phyloP scores from a whole-genome alignment of 306 rosid genomes.

The Arachis hypogaea region DNA sequence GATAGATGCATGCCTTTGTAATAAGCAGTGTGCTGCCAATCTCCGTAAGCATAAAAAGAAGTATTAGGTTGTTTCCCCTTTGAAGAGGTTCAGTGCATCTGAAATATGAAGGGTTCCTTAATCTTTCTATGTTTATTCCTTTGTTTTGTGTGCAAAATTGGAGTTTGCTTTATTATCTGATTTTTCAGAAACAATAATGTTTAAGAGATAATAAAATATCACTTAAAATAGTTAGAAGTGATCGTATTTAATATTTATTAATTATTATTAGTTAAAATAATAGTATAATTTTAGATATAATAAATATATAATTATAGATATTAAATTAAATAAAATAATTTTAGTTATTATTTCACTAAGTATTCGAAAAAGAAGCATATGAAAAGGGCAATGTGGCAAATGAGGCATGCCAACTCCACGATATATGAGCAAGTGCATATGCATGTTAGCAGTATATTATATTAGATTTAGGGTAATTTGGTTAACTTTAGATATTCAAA shows the following conservation, averaged over 20 bases:
- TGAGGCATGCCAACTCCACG: no score
- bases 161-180: conserved; percentile 21
- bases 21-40: conserved; percentile 32
- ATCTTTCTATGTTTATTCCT: not conserved
- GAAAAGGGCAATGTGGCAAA: no score
- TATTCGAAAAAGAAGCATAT: not conserved
- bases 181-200: not conserved
- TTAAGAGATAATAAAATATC: no score
- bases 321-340: no score
- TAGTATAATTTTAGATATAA: no score
- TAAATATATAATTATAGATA: no score
- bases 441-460: not conserved
- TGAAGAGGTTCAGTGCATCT: conserved; percentile 1
- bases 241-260: no score
- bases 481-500: not conserved
- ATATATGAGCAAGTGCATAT: not conserved
- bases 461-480: no score
- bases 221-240: no score
- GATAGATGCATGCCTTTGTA: conserved; percentile 22
- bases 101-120: not conserved
- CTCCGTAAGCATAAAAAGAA: conserved; percentile 33
- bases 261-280: no score
- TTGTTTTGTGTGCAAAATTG: conserved; percentile 19
- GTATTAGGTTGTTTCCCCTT: conserved; percentile 34
- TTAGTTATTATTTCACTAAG: no score